Evolutionary conservation across 148 eudicot genomes (phyloP).

Genomic region (Cornus kousa): DNA sequence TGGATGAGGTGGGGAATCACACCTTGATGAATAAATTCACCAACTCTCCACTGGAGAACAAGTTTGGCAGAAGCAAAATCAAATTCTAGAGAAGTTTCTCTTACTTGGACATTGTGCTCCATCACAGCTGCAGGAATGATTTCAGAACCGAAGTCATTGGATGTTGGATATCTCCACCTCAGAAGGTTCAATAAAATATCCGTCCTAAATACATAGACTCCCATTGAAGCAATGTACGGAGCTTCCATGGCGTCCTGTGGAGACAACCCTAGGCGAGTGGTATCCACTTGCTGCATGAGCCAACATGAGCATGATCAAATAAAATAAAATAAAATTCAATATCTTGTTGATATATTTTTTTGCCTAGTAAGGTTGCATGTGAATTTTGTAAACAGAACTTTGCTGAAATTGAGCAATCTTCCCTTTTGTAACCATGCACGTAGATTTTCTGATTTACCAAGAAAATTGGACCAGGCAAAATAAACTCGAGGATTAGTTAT

Average conservation of each 20-base stretch:
- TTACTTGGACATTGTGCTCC: conserved; percentile 75
- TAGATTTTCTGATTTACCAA: not conserved
- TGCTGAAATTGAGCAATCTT: not conserved
- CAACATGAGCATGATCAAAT: not conserved
- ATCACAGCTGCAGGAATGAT: conserved; percentile 72
- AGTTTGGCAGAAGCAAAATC: not conserved
- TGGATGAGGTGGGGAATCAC: too few relatives aligned
- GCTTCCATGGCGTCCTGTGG: conserved; percentile 51
- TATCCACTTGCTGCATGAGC: conserved; percentile 75
- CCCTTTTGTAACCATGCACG: not conserved
- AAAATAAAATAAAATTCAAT: not conserved
- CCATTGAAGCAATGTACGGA: conserved; percentile 99
- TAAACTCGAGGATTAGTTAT: not conserved
- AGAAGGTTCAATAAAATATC: conserved; percentile 75
- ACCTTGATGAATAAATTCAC: too few relatives aligned
- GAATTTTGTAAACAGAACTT: too few relatives aligned
- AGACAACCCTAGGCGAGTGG: conserved; percentile 73
- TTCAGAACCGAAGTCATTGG: conserved; percentile 95
- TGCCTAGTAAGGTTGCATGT: too few relatives aligned
- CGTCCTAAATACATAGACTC: conserved; percentile 77
- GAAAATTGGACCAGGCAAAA: not conserved
- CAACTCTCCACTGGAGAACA: not conserved
- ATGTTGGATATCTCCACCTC: conserved; percentile 55
- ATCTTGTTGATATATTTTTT: not conserved
- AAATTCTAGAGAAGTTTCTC: not conserved